These are phyloP conservation scores for Xylogone sp. DNA, from an alignment of 2,329 filamentous ascomycete species.

Conservation along the genomic window DNA sequence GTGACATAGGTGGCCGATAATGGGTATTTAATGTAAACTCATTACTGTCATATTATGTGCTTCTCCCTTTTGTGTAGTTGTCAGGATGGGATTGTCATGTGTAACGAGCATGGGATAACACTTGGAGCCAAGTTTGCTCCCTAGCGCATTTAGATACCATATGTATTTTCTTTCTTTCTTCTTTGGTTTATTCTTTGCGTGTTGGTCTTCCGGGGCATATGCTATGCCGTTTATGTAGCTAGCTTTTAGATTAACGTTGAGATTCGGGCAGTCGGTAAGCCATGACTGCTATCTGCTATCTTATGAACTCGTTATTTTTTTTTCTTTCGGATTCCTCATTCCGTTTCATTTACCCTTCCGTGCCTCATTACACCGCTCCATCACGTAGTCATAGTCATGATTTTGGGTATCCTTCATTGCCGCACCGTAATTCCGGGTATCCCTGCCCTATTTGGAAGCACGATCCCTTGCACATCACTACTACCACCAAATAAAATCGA, in stretches of 20 bases:
- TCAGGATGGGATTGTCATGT: neutral
- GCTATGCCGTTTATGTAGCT: neutral
- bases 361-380: no score
- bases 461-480: neutral
- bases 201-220: neutral
- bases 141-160: neutral
- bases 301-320: neutral
- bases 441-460: neutral
- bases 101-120: neutral
- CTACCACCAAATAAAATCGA: neutral
- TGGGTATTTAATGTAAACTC: neutral
- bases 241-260: neutral
- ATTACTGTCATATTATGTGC: neutral
- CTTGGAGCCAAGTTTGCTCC: neutral
- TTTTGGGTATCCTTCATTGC: neutral
- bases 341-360: no score
- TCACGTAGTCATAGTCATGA: no score
- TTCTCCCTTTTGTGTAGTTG: neutral
- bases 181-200: neutral
- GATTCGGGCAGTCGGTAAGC: neutral
- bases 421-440: neutral
- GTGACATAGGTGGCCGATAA: constrained; percentile 26
- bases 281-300: neutral
- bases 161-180: neutral
- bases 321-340: no score